A percentile compares a stretch with the other conserved stretches of the same genome.
Conservation (phyloP, 176 grass and related monocot species). For the Cenchrus americanus region DNA sequence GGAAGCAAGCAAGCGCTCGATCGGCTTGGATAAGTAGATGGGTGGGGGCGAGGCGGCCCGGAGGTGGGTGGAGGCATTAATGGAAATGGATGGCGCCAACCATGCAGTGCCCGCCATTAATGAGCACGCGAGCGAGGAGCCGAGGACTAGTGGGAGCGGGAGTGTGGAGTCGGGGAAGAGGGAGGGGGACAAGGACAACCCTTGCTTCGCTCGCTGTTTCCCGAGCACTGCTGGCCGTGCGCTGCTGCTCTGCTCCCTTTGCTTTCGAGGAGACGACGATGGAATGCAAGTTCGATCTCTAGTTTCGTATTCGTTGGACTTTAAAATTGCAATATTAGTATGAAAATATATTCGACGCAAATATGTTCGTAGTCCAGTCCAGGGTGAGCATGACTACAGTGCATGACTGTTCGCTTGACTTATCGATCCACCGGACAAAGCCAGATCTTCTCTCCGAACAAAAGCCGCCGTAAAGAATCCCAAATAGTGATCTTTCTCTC, state of each 20-base stretch:
- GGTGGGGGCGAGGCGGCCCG: background rate
- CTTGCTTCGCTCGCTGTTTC: slow-evolving; percentile 14
- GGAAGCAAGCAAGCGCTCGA: slow-evolving; percentile 31
- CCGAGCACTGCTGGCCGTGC: slow-evolving; percentile 12
- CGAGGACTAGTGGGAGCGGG: slow-evolving; percentile 3
- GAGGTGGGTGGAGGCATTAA: slow-evolving; percentile 59
- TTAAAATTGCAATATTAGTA: too few species aligned
- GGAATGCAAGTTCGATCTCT: too few species aligned
- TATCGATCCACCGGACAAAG: too few species aligned
- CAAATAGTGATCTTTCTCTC: too few species aligned
- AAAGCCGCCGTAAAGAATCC: too few species aligned
- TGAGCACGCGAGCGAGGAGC: slow-evolving; percentile 34
- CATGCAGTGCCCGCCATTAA: slow-evolving; percentile 51
- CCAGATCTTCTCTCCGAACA: too few species aligned
- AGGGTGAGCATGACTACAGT: too few species aligned
- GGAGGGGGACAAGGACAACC: background rate
- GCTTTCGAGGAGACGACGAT: background rate
- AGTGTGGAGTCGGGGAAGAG: background rate
- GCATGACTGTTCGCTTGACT: too few species aligned
- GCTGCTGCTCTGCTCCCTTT: background rate
- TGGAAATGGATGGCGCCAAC: slow-evolving; percentile 47
- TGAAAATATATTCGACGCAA: too few species aligned
- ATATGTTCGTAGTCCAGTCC: too few species aligned
- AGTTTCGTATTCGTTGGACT: too few species aligned
- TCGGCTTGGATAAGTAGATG: slow-evolving; percentile 14